A percentile compares a stretch with the other conserved stretches of the same genome.
These are phyloP conservation scores for Candida cerambycidarum DNA, from an alignment of 805 yeast species.

Conservation along the genomic window DNA sequence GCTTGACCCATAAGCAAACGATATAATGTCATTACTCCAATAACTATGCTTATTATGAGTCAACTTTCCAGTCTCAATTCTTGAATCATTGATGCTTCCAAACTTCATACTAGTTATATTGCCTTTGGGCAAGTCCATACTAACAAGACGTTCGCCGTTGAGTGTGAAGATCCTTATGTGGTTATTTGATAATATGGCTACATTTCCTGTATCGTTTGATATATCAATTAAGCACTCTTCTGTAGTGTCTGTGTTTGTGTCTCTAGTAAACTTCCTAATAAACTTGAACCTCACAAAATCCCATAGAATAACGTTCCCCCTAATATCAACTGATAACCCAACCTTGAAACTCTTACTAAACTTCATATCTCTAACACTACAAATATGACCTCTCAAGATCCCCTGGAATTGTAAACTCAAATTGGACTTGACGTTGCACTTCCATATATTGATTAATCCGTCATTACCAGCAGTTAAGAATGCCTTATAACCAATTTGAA, in stretches of 20 bases:
- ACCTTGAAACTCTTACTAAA: constrained; percentile 54
- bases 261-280: constrained; percentile 38
- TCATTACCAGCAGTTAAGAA: constrained; percentile 53
- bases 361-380: constrained; percentile 45
- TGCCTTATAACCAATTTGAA: constrained; percentile 40
- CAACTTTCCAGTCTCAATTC: constrained; percentile 23
- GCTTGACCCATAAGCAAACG: constrained; percentile 22
- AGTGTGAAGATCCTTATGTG: constrained; percentile 44
- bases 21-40: constrained; percentile 39
- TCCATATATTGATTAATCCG: constrained; percentile 65
- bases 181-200: constrained; percentile 37
- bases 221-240: constrained; percentile 37
- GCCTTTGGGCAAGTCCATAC: constrained; percentile 17
- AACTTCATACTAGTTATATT: constrained; percentile 24
- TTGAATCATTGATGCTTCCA: constrained; percentile 30
- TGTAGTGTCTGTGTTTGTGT: constrained; percentile 14
- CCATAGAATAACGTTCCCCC: constrained; percentile 64
- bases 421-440: constrained; percentile 31
- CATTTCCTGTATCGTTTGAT: constrained; percentile 55
- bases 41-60: constrained; percentile 28
- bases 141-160: constrained; percentile 49
- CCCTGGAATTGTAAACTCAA: constrained; percentile 40
- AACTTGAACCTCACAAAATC: constrained; percentile 54
- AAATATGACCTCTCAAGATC: constrained; percentile 58
- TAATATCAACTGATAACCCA: constrained; percentile 52